A percentile compares a stretch with the other conserved stretches of the same genome.
phyloP scores from a whole-genome alignment of 495 filamentous ascomycete species.

The Penicillium lividum region DNA sequence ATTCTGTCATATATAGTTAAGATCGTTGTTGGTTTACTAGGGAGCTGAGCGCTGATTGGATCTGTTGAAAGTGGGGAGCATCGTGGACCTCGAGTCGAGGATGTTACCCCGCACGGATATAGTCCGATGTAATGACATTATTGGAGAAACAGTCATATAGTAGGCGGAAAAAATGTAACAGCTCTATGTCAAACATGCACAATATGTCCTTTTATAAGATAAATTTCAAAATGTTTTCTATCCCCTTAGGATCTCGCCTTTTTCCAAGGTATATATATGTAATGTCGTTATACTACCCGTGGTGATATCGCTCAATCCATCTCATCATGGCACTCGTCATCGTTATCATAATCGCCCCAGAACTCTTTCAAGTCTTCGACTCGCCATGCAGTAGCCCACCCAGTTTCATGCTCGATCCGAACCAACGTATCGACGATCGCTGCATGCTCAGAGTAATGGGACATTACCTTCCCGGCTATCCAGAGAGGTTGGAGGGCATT shows the following conservation, averaged over 20 bases:
- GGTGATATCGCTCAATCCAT: constrained; percentile 15
- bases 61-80: background rate
- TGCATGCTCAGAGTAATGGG: constrained; percentile 45
- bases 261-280: background rate
- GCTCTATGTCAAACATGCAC: no score
- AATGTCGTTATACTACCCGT: background rate
- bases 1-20: background rate
- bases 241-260: no score
- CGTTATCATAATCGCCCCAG: constrained; percentile 42
- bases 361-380: constrained; percentile 44
- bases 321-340: constrained; percentile 31
- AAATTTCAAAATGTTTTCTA: no score
- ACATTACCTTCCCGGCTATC: constrained; percentile 47
- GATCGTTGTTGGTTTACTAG: background rate
- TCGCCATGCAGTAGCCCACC: constrained; percentile 47
- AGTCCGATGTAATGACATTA: constrained; percentile 2
- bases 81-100: constrained; percentile 13
- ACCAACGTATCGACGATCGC: constrained; percentile 40
- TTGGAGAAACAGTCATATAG: background rate
- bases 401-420: constrained; percentile 43
- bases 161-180: background rate
- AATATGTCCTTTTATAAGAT: no score
- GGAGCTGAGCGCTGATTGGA: constrained; percentile 1
- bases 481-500: constrained; percentile 51
- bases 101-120: constrained; percentile 10